Percentiles rank a stretch among this genome's conserved stretches.
phyloP scores from a whole-genome alignment of 2,329 filamentous ascomycete genomes.

The Metarhizium guizhouense region DNA sequence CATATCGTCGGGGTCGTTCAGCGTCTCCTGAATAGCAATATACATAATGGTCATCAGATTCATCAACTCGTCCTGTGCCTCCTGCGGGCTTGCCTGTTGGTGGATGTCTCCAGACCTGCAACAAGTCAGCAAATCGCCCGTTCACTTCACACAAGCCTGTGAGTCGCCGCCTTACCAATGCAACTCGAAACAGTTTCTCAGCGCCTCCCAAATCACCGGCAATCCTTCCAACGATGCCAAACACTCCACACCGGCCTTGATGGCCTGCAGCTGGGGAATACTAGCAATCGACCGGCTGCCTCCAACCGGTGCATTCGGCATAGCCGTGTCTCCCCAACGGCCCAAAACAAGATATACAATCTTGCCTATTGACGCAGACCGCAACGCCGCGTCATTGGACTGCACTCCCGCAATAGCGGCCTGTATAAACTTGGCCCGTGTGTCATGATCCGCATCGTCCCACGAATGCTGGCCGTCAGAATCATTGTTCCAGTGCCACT shows the following conservation, averaged over 20 bases:
- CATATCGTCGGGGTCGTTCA: conserved; percentile 43
- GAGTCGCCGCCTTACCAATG: conserved; percentile 36
- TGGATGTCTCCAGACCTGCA: conserved; percentile 38
- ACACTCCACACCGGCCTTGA: conserved; percentile 44
- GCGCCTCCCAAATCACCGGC: conserved; percentile 40
- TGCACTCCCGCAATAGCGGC: conserved; percentile 37
- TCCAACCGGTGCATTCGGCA: conserved; percentile 31
- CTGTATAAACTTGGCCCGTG: conserved; percentile 47
- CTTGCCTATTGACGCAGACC: conserved; percentile 45
- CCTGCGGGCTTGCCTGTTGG: conserved; percentile 35
- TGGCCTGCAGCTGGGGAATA: conserved; percentile 47
- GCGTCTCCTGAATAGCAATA: conserved; percentile 45
- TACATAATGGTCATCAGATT: conserved; percentile 58
- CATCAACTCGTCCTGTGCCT: conserved; percentile 50
- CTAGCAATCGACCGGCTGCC: conserved; percentile 42
- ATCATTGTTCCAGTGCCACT: conserved; percentile 61
- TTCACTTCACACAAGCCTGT: neutral
- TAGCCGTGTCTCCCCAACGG: conserved; percentile 60
- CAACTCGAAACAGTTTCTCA: conserved; percentile 40
- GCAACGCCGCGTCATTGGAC: conserved; percentile 36
- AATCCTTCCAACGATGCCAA: conserved; percentile 43
- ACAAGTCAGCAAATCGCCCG: neutral
- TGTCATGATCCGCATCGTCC: conserved; percentile 53
- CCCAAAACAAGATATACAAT: conserved; percentile 57
- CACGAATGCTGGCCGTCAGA: conserved; percentile 39